Evolutionary conservation across 768 basidiomycete genomes (phyloP).

Genomic region (Candolleomyces aberdarensis): DNA sequence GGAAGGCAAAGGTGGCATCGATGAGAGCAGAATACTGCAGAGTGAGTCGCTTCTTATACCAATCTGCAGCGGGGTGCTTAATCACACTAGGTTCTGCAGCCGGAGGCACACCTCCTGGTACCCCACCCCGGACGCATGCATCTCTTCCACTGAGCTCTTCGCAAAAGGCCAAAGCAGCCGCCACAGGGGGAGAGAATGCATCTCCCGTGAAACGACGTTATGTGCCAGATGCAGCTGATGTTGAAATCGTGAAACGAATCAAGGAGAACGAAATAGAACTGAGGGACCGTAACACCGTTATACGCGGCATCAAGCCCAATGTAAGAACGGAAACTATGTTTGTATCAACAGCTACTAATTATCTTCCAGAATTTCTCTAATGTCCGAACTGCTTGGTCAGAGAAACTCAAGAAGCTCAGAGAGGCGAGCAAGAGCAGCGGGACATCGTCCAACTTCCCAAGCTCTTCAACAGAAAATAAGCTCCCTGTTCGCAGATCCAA

Average conservation of each 20-base stretch:
- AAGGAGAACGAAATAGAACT: slow-evolving; percentile 74
- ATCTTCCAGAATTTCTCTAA: slow-evolving; percentile 73
- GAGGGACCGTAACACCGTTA: slow-evolving; percentile 75
- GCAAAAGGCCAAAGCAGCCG: slow-evolving; percentile 1
- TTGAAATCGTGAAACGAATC: slow-evolving; percentile 86
- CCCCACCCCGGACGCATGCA: slow-evolving; percentile 31
- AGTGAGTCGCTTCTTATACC: background rate
- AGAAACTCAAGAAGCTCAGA: slow-evolving; percentile 76
- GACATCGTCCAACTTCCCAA: slow-evolving; percentile 28
- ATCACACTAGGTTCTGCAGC: slow-evolving; percentile 10
- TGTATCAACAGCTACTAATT: background rate
- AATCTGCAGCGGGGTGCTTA: background rate
- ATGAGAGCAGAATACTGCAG: slow-evolving; percentile 3
- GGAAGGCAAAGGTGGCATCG: slow-evolving; percentile 38
- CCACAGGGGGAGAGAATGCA: slow-evolving; percentile 29
- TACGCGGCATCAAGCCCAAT: slow-evolving; percentile 81
- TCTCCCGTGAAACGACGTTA: slow-evolving; percentile 73
- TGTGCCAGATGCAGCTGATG: slow-evolving; percentile 71
- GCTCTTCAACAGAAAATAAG: slow-evolving; percentile 50
- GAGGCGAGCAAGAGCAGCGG: slow-evolving; percentile 62
- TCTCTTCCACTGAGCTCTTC: slow-evolving; percentile 24
- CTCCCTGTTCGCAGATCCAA: slow-evolving; percentile 54
- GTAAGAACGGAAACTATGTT: slow-evolving; percentile 43
- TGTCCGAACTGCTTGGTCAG: slow-evolving; percentile 61
- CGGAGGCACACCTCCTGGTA: slow-evolving; percentile 53